These are phyloP conservation scores for Amphibolis antarctica DNA, from an alignment of 106 monocot genomes.

Conservation along the genomic window DNA sequence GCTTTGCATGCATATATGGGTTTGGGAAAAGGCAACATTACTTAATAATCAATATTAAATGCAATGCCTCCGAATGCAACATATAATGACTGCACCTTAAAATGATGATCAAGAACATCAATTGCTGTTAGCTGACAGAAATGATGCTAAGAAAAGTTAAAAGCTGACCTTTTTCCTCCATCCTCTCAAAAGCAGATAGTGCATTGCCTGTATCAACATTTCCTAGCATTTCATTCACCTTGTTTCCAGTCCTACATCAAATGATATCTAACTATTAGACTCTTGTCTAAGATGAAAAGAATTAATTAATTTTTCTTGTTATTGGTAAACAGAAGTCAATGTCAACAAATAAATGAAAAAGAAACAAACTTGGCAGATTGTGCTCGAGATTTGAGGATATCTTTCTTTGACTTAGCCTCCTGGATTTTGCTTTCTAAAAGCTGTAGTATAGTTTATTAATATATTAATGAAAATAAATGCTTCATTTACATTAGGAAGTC, in stretches of 20 bases:
- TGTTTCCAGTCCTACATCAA: conserved; percentile 77
- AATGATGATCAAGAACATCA: neutral
- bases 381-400: conserved; percentile 93
- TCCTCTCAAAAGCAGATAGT: conserved; percentile 97
- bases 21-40: too few species aligned
- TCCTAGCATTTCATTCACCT: conserved; percentile 93
- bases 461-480: too few species aligned
- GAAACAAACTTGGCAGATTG: conserved; percentile 81
- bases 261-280: neutral
- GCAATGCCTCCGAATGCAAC: too few species aligned
- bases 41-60: too few species aligned
- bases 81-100: too few species aligned
- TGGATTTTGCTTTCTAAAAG: conserved; percentile 95
- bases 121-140: neutral
- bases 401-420: conserved; percentile 96
- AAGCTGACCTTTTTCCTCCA: conserved; percentile 67
- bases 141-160: neutral
- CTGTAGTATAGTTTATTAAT: conserved; percentile 22
- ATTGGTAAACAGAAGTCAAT: neutral
- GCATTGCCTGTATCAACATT: conserved; percentile 95
- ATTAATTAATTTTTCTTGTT: neutral
- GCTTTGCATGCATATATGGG: too few species aligned
- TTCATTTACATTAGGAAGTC: too few species aligned
- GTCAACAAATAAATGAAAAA: neutral
- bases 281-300: neutral